phyloP scores from a whole-genome alignment of 352 stramenopile species.

The Pilasporangium apinafurcum region DNA sequence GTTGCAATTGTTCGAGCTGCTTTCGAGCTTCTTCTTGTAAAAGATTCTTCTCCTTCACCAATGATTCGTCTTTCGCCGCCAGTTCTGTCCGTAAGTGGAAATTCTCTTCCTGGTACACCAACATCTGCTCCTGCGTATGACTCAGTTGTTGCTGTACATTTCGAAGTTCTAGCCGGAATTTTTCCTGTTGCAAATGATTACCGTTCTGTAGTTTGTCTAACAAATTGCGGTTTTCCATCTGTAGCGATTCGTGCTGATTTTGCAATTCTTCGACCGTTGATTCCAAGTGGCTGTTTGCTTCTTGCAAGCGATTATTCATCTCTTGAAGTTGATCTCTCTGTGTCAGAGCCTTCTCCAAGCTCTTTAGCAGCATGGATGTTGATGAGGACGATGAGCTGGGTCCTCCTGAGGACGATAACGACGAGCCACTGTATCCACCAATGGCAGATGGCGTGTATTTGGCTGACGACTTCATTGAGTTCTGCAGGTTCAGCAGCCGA shows the following conservation, averaged over 20 bases:
- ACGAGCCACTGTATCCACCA: slow-evolving; percentile 10
- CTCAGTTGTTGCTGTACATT: slow-evolving; percentile 56
- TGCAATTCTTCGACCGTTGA: slow-evolving; percentile 52
- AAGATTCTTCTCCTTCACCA: slow-evolving; percentile 44
- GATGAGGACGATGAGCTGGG: slow-evolving; percentile 18
- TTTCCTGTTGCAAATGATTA: slow-evolving; percentile 64
- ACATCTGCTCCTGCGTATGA: slow-evolving; percentile 61
- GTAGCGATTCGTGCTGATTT: slow-evolving; percentile 48
- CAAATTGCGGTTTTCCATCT: slow-evolving; percentile 60
- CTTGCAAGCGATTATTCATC: slow-evolving; percentile 33
- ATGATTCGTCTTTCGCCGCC: slow-evolving; percentile 47
- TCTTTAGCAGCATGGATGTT: slow-evolving; percentile 51
- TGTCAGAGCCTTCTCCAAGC: slow-evolving; percentile 60
- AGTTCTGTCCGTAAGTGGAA: slow-evolving; percentile 46
- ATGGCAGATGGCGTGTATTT: slow-evolving; percentile 23
- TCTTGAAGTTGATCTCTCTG: slow-evolving; percentile 69
- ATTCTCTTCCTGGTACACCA: slow-evolving; percentile 68
- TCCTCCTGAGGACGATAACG: slow-evolving; percentile 12
- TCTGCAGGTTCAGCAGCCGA: slow-evolving; percentile 55
- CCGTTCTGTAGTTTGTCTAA: slow-evolving; percentile 65
- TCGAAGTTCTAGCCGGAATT: slow-evolving; percentile 57
- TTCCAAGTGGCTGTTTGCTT: slow-evolving; percentile 43
- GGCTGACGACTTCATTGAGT: slow-evolving; percentile 26
- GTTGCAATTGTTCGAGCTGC: slow-evolving; percentile 49
- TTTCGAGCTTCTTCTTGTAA: slow-evolving; percentile 53